Percentiles rank a stretch among this genome's conserved stretches.
phyloP scores from a whole-genome alignment of 2,329 filamentous ascomycete genomes.

The Pseudocercospora cruenta region DNA sequence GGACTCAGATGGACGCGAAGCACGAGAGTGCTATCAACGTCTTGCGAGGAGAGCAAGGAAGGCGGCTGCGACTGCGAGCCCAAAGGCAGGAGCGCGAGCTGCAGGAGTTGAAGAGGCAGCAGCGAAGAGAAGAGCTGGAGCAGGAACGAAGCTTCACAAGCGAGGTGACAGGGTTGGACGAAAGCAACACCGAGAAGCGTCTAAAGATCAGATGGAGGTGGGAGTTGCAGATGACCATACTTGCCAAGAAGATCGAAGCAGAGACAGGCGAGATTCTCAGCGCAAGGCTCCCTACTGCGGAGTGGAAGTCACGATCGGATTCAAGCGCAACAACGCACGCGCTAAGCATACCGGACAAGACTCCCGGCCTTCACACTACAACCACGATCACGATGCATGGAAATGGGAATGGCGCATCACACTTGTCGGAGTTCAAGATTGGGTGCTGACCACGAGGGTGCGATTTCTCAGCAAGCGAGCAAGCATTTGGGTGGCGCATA shows the following conservation, averaged over 20 bases:
- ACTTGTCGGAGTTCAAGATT: slow-evolving; percentile 20
- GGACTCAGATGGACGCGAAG: slow-evolving; percentile 46
- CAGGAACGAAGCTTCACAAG: slow-evolving; percentile 37
- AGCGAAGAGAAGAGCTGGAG: slow-evolving; percentile 40
- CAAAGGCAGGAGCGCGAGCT: slow-evolving; percentile 47
- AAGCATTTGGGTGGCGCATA: neutral
- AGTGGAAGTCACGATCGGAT: slow-evolving; percentile 18
- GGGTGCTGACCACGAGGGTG: neutral
- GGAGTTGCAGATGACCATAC: slow-evolving; percentile 46
- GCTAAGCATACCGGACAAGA: neutral
- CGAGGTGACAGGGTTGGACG: slow-evolving; percentile 27
- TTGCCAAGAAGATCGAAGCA: slow-evolving; percentile 36
- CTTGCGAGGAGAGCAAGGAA: slow-evolving; percentile 49
- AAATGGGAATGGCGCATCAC: slow-evolving; percentile 4
- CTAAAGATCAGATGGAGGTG: slow-evolving; percentile 41
- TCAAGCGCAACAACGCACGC: slow-evolving; percentile 9
- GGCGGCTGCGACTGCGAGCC: slow-evolving; percentile 41
- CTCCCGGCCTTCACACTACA: neutral
- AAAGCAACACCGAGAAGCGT: slow-evolving; percentile 39
- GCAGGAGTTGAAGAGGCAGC: slow-evolving; percentile 39
- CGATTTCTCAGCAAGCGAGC: neutral
- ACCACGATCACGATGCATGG: slow-evolving; percentile 7
- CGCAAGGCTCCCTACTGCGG: slow-evolving; percentile 19
- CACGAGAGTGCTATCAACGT: slow-evolving; percentile 53
- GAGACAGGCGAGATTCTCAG: slow-evolving; percentile 18